Percentiles rank a stretch among this genome's conserved stretches.
phyloP scores from a whole-genome alignment of 108 stramenopile species.

The Aurantiochytrium sp. region DNA sequence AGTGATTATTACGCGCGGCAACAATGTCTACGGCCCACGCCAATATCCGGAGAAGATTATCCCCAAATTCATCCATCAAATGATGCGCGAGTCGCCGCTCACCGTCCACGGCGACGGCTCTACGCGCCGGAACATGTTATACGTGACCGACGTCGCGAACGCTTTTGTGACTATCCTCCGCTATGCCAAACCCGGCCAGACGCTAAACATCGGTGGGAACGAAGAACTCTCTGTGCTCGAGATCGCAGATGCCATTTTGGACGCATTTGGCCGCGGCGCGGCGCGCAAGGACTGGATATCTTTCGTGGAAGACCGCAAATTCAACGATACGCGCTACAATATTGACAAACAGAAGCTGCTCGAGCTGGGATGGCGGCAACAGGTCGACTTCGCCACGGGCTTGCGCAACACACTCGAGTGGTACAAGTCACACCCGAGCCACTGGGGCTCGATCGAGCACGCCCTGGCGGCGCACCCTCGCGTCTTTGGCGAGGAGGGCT shows the following conservation, averaged over 20 bases:
- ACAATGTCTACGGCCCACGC: slow-evolving; percentile 98
- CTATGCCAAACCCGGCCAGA: slow-evolving; percentile 78
- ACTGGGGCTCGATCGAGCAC: slow-evolving; percentile 91
- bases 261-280: slow-evolving; percentile 59
- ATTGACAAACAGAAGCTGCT: slow-evolving; percentile 81
- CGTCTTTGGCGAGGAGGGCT: slow-evolving; percentile 39
- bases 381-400: slow-evolving; percentile 92
- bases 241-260: slow-evolving; percentile 78
- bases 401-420: slow-evolving; percentile 85
- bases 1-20: slow-evolving; percentile 89
- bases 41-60: slow-evolving; percentile 99
- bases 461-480: slow-evolving; percentile 95
- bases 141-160: slow-evolving; percentile 88
- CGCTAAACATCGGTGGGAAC: slow-evolving; percentile 95
- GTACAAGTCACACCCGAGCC: slow-evolving; percentile 76
- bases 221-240: slow-evolving; percentile 79
- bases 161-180: slow-evolving; percentile 93
- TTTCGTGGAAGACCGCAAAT: slow-evolving; percentile 89
- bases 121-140: slow-evolving; percentile 95
- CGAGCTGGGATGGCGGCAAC: slow-evolving; percentile 83
- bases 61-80: slow-evolving; percentile 97
- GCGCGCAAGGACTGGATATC: slow-evolving; percentile 53
- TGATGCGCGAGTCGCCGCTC: slow-evolving; percentile 74
- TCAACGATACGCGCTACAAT: slow-evolving; percentile 98
- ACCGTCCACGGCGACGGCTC: slow-evolving; percentile 94